Evolutionary conservation across 768 basidiomycete species (phyloP), one percentile per base, ranked within the genome.

Genomic region (Hygrophoropsis aurantiaca): DNA sequence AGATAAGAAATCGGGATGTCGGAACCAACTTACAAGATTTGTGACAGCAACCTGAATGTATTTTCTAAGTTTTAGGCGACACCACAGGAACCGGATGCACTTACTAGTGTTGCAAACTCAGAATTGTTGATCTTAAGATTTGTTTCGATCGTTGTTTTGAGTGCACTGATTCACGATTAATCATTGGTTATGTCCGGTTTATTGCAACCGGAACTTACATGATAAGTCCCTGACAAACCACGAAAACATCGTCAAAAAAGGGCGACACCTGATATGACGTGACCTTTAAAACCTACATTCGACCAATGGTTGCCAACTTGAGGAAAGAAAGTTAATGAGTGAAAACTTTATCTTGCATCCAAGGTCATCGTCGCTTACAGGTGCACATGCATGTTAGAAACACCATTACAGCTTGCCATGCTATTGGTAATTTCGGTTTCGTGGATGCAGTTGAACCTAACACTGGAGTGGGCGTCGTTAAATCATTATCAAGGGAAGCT

Each of bases 251-350:
- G n/a, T 30, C 8, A 6, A 32, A 34, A 4, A 24, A 36, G 39
- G 40, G 23, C n/a, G 23, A 36, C 24, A 20, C 3, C n/a, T 44
- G 7, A 7, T 16, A 16, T 38, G n/a, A 38, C 36, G 20, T 16
- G 36, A 9, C 8, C 16, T 21, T 6, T 6, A 24, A 15, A 21
- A 51, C 68, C 47, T 49, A 71, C 70, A 49, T 69, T 71, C 13
- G 70, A 73, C 71, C 71, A 73, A 47, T 73, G 71, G 50, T 73
- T 71, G 3, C 71, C 71, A 40, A 73, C 71, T 73, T 44, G 7
- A 36, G 34, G 10, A 43, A 27, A 46, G 25, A 3, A 25, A 34
- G 42, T 21, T 11, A 37, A 35, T 38, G 27, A 43, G 13, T 36
- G 48, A 16, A 40, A 21, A 26, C 21, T 10, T 20, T 20, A 23